A percentile compares a stretch with the other conserved stretches of the same genome.
Evolutionary conservation across 1,139 yeast species (phyloP).

Genomic region (Arxiozyma telluris): DNA sequence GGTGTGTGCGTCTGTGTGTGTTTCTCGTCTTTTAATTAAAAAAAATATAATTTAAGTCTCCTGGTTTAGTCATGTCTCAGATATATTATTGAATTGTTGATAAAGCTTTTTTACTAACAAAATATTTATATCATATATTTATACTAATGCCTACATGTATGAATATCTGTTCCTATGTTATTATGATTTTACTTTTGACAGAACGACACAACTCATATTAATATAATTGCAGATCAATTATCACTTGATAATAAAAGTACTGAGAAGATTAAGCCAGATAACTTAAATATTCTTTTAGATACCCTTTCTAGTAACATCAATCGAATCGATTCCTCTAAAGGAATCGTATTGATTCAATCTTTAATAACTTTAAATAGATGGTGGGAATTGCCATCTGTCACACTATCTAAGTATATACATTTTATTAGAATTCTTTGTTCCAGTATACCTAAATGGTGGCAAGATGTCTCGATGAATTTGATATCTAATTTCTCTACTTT

Average conservation of each 20-base stretch:
- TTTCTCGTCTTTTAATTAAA: not conserved
- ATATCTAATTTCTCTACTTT: conserved; percentile 46
- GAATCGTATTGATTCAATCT: conserved; percentile 41
- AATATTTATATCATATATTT: not conserved
- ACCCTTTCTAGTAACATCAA: conserved; percentile 45
- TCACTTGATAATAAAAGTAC: conserved; percentile 35
- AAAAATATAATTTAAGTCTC: conserved; percentile 1
- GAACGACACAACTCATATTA: conserved; percentile 38
- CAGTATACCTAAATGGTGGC: conserved; percentile 82
- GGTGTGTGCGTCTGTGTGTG: not conserved
- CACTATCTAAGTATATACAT: conserved; percentile 48
- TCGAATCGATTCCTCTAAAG: conserved; percentile 38
- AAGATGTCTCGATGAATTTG: conserved; percentile 62
- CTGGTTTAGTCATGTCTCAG: conserved; percentile 4
- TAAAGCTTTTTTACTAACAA: conserved; percentile 15
- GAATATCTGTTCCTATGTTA: not conserved
- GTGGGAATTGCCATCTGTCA: conserved; percentile 38
- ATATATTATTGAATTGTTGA: not conserved
- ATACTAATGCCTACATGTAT: not conserved
- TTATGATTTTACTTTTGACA: conserved; percentile 5
- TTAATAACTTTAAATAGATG: conserved; percentile 48
- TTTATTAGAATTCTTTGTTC: conserved; percentile 75
- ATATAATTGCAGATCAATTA: conserved; percentile 39
- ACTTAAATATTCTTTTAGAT: conserved; percentile 38
- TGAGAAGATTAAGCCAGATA: conserved; percentile 36